These are phyloP conservation scores for Viola pubescens DNA, from an alignment of 441 rosid genomes.

Conservation along the genomic window DNA sequence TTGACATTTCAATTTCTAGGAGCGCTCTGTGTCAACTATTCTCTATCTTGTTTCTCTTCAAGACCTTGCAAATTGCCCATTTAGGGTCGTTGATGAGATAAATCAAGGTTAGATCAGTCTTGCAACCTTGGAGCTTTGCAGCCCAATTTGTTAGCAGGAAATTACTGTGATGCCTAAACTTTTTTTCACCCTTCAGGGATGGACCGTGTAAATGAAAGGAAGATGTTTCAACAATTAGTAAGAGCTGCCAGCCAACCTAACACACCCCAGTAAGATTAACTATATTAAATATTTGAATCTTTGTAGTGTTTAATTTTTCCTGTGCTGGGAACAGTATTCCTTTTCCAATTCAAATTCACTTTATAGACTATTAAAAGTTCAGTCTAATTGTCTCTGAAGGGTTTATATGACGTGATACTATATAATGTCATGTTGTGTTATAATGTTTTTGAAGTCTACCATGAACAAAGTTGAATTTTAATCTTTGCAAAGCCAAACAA, in stretches of 20 bases:
- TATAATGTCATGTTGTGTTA: too few relatives aligned
- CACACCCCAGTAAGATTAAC: slow-evolving; percentile 80
- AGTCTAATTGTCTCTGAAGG: too few relatives aligned
- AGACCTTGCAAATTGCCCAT: slow-evolving; percentile 95
- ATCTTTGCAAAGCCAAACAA: too few relatives aligned
- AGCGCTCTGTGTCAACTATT: slow-evolving; percentile 88
- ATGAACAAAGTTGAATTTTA: too few relatives aligned
- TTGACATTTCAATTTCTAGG: slow-evolving; percentile 30
- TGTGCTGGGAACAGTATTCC: too few relatives aligned
- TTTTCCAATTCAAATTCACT: too few relatives aligned
- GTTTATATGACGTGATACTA: too few relatives aligned
- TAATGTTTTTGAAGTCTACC: too few relatives aligned
- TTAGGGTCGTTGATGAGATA: slow-evolving; percentile 93
- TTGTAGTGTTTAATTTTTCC: neutral
- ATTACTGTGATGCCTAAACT: neutral
- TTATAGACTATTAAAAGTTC: too few relatives aligned
- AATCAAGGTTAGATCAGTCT: slow-evolving; percentile 63
- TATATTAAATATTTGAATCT: neutral
- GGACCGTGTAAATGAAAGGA: slow-evolving; percentile 96
- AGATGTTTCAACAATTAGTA: slow-evolving; percentile 97
- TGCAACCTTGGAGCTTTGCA: neutral
- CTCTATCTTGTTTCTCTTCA: slow-evolving; percentile 97
- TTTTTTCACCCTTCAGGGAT: slow-evolving; percentile 46
- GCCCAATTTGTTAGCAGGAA: too few relatives aligned
- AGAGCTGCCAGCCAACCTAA: slow-evolving; percentile 92